Conservation (phyloP, 495 filamentous ascomycete species). For the Copromyces sp. region DNA sequence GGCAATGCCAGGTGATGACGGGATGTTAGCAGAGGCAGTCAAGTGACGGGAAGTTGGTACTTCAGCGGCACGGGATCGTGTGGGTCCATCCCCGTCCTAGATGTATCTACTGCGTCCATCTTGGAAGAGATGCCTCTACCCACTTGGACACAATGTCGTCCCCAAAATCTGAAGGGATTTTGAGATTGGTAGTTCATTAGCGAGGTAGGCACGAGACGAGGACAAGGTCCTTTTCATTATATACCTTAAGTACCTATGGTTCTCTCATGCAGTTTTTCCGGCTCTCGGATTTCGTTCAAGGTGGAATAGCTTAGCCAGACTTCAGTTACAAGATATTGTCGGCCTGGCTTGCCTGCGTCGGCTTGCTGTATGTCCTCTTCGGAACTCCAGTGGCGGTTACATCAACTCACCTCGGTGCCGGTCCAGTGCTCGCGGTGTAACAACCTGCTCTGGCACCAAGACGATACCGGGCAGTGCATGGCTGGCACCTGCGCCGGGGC, state of each 20-base stretch:
- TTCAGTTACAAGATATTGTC: neutral
- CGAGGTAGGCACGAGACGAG: neutral
- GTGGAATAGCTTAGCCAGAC: neutral
- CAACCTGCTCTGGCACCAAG: neutral
- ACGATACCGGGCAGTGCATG: neutral
- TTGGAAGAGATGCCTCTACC: neutral
- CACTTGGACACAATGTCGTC: neutral
- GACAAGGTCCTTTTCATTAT: neutral
- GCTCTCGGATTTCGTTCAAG: neutral
- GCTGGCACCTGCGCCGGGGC: neutral
- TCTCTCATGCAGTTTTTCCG: neutral
- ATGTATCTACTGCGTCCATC: neutral
- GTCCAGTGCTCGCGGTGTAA: neutral
- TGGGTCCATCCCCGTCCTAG: neutral
- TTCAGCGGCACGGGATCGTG: neutral
- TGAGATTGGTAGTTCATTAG: neutral
- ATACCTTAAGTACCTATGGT: neutral
- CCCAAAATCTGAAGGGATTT: neutral
- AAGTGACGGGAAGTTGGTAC: neutral
- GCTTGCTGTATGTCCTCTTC: neutral
- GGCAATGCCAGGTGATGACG: neutral
- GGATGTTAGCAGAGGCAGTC: neutral
- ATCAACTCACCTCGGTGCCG: neutral
- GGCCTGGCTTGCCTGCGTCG: neutral
- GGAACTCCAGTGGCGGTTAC: neutral